Evolutionary conservation across 192 early-diverging fungal species (phyloP).

Genomic region (Coemansia sp.): DNA sequence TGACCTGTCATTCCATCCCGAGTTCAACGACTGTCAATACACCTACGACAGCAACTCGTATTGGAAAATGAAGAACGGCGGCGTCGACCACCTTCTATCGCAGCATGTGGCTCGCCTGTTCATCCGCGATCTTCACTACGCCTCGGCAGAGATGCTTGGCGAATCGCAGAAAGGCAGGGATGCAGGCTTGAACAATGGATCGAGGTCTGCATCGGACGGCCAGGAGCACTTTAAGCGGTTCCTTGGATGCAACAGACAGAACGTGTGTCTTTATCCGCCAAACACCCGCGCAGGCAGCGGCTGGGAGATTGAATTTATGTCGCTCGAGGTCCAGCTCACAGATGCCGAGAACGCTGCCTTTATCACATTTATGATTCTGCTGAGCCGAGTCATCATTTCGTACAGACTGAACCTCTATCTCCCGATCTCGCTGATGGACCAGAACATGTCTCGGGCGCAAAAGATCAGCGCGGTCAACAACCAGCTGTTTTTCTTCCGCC

Average conservation of each 20-base stretch:
- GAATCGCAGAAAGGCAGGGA: conserved; percentile 22
- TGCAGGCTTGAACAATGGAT: background rate
- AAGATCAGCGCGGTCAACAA: conserved; percentile 71
- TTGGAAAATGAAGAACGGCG: conserved; percentile 67
- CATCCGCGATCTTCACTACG: conserved; percentile 93
- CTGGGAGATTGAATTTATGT: conserved; percentile 97
- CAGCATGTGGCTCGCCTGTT: conserved; percentile 92
- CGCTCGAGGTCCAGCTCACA: conserved; percentile 93
- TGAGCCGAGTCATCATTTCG: conserved; percentile 84
- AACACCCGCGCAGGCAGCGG: conserved; percentile 85
- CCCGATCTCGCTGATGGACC: conserved; percentile 91
- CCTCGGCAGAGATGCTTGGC: conserved; percentile 76
- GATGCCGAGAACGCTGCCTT: conserved; percentile 97
- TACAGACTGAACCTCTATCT: conserved; percentile 93
- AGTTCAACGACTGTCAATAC: conserved; percentile 89
- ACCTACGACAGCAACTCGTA: conserved; percentile 80
- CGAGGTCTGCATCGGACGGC: conserved; percentile 54
- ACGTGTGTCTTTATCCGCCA: conserved; percentile 97
- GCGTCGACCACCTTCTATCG: conserved; percentile 85
- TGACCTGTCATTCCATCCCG: conserved; percentile 65
- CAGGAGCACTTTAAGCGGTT: conserved; percentile 99
- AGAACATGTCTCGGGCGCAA: conserved; percentile 88
- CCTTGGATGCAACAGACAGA: conserved; percentile 96
- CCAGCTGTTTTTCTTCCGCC: conserved; percentile 89
- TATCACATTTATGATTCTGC: conserved; percentile 90